A percentile compares a stretch with the other conserved stretches of the same genome.
Conservation (phyloP, 1,139 yeast genomes). For the Lizanozyma gosingica region DNA sequence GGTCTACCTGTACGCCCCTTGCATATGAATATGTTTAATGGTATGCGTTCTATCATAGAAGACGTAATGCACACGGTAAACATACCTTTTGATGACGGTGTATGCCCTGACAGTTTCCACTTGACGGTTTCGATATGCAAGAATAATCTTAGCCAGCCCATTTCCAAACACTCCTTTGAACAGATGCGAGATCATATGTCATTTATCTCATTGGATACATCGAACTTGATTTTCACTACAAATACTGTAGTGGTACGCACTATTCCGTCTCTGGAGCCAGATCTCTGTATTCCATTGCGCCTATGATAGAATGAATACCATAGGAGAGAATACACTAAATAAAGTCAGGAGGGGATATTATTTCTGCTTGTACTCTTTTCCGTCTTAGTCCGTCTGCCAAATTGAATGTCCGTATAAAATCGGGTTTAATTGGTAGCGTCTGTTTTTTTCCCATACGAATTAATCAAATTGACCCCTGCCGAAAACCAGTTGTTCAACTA, state of each 20-base stretch:
- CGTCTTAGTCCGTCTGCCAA: too few relatives aligned
- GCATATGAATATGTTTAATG: neutral
- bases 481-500: too few relatives aligned
- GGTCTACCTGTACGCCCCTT: neutral
- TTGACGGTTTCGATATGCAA: neutral
- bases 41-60: neutral
- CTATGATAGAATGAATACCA: too few relatives aligned
- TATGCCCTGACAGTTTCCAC: neutral
- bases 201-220: neutral
- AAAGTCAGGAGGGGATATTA: too few relatives aligned
- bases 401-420: too few relatives aligned
- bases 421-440: too few relatives aligned
- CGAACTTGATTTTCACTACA: neutral
- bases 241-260: neutral
- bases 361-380: too few relatives aligned
- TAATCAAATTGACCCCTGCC: too few relatives aligned
- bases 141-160: neutral
- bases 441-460: too few relatives aligned
- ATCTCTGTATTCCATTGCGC: too few relatives aligned
- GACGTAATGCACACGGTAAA: neutral
- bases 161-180: neutral
- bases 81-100: neutral
- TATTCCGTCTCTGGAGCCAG: neutral
- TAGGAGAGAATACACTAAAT: too few relatives aligned
- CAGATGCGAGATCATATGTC: neutral